phyloP scores from a whole-genome alignment of 1,139 yeast genomes.

The Hansenula lynferdii region DNA sequence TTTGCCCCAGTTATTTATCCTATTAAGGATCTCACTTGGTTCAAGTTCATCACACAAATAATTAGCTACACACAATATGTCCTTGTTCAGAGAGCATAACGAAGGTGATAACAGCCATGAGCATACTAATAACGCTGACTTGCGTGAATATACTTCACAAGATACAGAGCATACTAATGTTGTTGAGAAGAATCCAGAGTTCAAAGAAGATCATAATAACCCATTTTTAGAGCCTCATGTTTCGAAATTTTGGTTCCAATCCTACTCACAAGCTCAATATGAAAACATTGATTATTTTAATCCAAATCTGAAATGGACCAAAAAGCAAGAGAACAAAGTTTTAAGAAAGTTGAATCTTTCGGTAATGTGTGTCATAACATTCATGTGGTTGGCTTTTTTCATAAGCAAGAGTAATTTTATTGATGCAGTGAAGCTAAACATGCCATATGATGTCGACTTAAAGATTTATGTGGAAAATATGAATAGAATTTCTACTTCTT shows the following conservation, averaged over 20 bases:
- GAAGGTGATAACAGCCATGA: too few relatives aligned
- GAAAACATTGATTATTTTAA: neutral
- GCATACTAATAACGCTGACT: too few relatives aligned
- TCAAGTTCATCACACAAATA: too few relatives aligned
- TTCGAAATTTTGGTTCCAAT: neutral
- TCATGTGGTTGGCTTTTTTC: neutral
- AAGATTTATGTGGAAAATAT: neutral
- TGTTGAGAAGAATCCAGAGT: too few relatives aligned
- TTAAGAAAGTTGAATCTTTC: neutral
- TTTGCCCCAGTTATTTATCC: too few relatives aligned
- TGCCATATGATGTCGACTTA: conserved; percentile 1
- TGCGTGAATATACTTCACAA: too few relatives aligned
- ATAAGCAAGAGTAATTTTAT: neutral
- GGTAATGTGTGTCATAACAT: neutral
- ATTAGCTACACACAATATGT: too few relatives aligned
- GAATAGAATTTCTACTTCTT: neutral
- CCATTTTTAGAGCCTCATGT: neutral
- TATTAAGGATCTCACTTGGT: too few relatives aligned
- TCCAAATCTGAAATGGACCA: neutral
- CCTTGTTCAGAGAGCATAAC: too few relatives aligned
- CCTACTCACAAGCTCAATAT: neutral
- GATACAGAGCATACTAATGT: too few relatives aligned
- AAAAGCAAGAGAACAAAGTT: neutral
- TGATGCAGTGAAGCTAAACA: neutral
- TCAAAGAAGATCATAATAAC: too few relatives aligned